Conservation (phyloP, 176 grass and related monocot species). For the Otatea glauca region DNA sequence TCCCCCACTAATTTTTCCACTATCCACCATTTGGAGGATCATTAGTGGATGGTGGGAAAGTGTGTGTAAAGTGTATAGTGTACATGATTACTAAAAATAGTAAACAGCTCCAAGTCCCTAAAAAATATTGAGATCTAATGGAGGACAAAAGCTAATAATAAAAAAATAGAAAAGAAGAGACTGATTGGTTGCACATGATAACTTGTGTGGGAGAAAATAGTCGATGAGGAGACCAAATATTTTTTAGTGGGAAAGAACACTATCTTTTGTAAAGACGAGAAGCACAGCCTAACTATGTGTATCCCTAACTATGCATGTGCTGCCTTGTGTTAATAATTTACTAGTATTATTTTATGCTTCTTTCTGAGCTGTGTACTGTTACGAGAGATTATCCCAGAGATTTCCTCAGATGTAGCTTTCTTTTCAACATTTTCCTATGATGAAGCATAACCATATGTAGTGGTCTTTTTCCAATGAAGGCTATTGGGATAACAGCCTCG, state of each 20-base stretch:
- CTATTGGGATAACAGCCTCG: neutral
- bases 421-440: neutral
- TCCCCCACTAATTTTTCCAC: neutral
- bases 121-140: neutral
- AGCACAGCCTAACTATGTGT: neutral
- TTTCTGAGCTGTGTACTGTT: neutral
- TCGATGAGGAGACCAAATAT: neutral
- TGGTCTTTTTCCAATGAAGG: conserved; percentile 10
- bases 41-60: neutral
- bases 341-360: neutral
- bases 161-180: neutral
- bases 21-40: neutral
- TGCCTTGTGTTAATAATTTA: neutral
- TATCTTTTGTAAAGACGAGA: neutral
- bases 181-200: neutral
- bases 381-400: neutral
- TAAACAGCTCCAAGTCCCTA: neutral
- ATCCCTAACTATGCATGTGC: neutral
- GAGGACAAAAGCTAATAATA: neutral
- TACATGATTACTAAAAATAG: conserved; percentile 16
- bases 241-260: neutral
- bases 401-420: neutral
- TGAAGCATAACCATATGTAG: neutral
- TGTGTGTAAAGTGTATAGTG: neutral
- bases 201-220: neutral